Evolutionary conservation across 768 basidiomycete species (phyloP).

Genomic region (Macrolepiota fuliginosa): DNA sequence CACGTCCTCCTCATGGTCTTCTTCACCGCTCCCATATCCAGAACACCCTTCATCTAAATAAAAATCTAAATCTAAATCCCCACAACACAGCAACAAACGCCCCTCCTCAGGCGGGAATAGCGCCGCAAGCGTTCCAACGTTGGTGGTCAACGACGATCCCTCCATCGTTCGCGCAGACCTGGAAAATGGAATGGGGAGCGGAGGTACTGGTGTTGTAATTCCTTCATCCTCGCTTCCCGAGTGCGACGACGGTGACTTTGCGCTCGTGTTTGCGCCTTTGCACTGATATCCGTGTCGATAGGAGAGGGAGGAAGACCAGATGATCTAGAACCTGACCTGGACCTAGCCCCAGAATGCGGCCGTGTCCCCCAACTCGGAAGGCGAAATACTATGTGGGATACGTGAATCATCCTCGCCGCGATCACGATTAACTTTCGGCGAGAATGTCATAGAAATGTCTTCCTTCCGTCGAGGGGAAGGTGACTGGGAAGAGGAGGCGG

Average conservation of each 20-base stretch:
- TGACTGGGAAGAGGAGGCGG: slow-evolving; percentile 16
- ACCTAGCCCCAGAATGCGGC: slow-evolving; percentile 36
- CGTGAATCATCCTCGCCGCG: slow-evolving; percentile 46
- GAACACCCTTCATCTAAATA: slow-evolving; percentile 35
- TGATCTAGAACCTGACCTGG: too few species aligned
- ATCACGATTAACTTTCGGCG: neutral
- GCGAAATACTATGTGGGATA: slow-evolving; percentile 42
- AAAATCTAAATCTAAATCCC: slow-evolving; percentile 55
- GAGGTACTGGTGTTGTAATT: slow-evolving; percentile 11
- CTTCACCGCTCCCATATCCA: slow-evolving; percentile 22
- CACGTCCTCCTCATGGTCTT: too few species aligned
- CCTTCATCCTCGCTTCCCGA: neutral
- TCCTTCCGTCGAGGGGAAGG: slow-evolving; percentile 12
- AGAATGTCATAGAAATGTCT: neutral
- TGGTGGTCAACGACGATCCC: slow-evolving; percentile 74
- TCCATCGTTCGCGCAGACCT: slow-evolving; percentile 76
- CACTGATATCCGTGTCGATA: slow-evolving; percentile 7
- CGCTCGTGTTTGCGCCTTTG: too few species aligned
- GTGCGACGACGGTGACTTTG: too few species aligned
- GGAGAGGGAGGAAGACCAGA: slow-evolving; percentile 2
- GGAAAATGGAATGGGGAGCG: slow-evolving; percentile 60
- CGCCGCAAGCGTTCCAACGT: slow-evolving; percentile 61
- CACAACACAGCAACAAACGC: slow-evolving; percentile 72
- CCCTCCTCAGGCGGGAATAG: too few species aligned
- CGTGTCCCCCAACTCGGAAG: slow-evolving; percentile 29